Evolutionary conservation across 2,329 filamentous ascomycete species (phyloP), one percentile per base, ranked within the genome.

Genomic region (Chaetomiaceae sp.): DNA sequence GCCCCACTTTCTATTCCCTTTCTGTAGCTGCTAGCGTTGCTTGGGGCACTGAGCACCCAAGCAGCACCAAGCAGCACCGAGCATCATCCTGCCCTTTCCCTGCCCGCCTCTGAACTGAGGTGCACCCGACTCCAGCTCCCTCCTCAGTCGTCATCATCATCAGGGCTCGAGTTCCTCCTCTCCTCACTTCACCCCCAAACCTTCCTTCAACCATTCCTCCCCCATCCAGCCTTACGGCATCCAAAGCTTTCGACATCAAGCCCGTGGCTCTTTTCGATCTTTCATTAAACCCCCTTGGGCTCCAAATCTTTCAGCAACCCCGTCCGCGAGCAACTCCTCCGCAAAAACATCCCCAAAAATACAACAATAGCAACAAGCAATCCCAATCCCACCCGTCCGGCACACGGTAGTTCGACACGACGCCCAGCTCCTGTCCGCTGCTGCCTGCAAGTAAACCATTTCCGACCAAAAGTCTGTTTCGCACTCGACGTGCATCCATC

Each of bases 401-500:
- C 19, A n/a, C 31, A 33, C 41, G 17, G 48, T 31, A 10, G n/a
- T n/a, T n/a, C n/a, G 34, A 45, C 48, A 37, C 37, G 44, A 35
- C 40, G 40, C 25, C 31, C 47, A 48, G 34, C 39, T 43, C 38
- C 44, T 21, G 42, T 42, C 50, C 44, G 38, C 48, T 38, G 49
- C 49, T 48, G 47, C 48, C 44, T 48, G 53, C 50, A 55, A 35
- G 55, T 48, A 31, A 50, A 53, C 25, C 6, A 5, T 5, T 12
- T 48, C 40, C 31, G 40, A 50, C 42, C 64, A 47, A 40, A 42
- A 50, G 42, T 35, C 39, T 41, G 51, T 68, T 69, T 70, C 76
- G 73, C 75, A 74, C 70, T 67, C 62, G 65, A 74, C 69, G 72
- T 73, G 70, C 72, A 70, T 62, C 55, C 44, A 55, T 54, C 59